These are phyloP conservation scores for Drechslerella stenobrocha DNA, from an alignment of 2,329 filamentous ascomycete genomes.

Conservation along the genomic window DNA sequence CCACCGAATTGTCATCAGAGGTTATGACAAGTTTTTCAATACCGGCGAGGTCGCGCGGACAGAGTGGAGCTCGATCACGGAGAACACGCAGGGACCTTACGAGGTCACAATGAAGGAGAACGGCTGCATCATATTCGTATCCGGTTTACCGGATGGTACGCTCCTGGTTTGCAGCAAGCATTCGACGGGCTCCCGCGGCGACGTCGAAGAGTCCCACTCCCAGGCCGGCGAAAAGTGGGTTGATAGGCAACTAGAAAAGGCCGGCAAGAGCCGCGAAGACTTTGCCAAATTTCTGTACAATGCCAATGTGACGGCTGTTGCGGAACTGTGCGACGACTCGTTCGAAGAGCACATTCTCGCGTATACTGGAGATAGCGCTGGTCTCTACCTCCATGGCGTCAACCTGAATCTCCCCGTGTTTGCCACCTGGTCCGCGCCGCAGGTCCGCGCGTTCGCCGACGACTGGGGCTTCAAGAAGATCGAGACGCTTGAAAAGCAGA, in stretches of 20 bases:
- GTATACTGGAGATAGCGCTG: slow-evolving; percentile 78
- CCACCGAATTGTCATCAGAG: slow-evolving; percentile 79
- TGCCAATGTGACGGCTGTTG: slow-evolving; percentile 91
- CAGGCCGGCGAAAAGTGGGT: slow-evolving; percentile 79
- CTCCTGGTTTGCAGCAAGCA: slow-evolving; percentile 98
- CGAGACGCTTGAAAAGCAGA: slow-evolving; percentile 74
- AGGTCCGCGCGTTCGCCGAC: slow-evolving; percentile 88
- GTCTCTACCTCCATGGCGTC: slow-evolving; percentile 92
- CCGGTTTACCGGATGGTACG: slow-evolving; percentile 83
- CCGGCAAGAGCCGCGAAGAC: slow-evolving; percentile 78
- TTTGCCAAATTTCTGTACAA: slow-evolving; percentile 73
- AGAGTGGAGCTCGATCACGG: slow-evolving; percentile 76
- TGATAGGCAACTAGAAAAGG: slow-evolving; percentile 72
- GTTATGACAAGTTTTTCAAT: slow-evolving; percentile 99
- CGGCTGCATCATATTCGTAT: slow-evolving; percentile 98
- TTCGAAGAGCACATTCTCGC: slow-evolving; percentile 97
- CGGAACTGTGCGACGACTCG: slow-evolving; percentile 90
- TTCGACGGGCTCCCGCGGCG: slow-evolving; percentile 79
- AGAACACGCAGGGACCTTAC: slow-evolving; percentile 80
- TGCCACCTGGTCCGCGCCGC: slow-evolving; percentile 75
- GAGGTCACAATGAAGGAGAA: slow-evolving; percentile 98
- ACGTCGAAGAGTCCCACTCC: slow-evolving; percentile 77
- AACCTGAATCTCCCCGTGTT: slow-evolving; percentile 95
- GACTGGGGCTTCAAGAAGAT: slow-evolving; percentile 93
- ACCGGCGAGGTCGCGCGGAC: slow-evolving; percentile 79